A percentile compares a stretch with the other conserved stretches of the same genome.
These are phyloP conservation scores for Notholithocarpus densiflorus DNA, from an alignment of 306 rosid species.

Conservation along the genomic window DNA sequence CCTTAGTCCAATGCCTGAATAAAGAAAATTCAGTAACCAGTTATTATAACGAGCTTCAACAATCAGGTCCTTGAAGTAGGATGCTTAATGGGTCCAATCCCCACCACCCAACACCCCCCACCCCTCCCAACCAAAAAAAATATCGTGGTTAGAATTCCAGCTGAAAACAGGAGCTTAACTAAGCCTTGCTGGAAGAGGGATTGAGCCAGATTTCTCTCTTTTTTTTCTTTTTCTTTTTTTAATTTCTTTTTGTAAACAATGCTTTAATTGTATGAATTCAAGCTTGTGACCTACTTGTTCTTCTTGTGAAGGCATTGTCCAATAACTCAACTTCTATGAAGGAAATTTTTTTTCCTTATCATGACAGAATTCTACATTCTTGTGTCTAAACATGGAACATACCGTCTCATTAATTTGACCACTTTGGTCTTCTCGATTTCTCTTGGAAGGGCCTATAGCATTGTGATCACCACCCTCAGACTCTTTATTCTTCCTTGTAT, in stretches of 20 bases:
- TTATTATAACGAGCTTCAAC: neutral
- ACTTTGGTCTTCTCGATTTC: conserved; percentile 68
- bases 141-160: neutral
- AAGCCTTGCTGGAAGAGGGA: neutral
- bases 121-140: too few species aligned
- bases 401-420: conserved; percentile 74
- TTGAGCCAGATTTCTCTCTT: neutral
- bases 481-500: conserved; percentile 71
- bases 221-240: neutral
- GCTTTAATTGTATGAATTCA: conserved; percentile 15
- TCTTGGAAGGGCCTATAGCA: conserved; percentile 52
- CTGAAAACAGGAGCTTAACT: neutral
- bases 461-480: conserved; percentile 50
- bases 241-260: neutral
- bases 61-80: too few species aligned
- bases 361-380: conserved; percentile 22
- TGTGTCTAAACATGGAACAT: conserved; percentile 43
- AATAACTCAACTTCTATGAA: conserved; percentile 20
- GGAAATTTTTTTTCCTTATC: conserved; percentile 13
- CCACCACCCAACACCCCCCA: too few species aligned
- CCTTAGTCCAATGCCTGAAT: neutral
- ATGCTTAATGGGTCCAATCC: too few species aligned
- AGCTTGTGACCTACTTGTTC: conserved; percentile 16
- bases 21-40: neutral
- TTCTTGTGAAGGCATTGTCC: conserved; percentile 15